Conservation (phyloP, 2,329 filamentous ascomycete species). For the Talaromyces sp. region DNA sequence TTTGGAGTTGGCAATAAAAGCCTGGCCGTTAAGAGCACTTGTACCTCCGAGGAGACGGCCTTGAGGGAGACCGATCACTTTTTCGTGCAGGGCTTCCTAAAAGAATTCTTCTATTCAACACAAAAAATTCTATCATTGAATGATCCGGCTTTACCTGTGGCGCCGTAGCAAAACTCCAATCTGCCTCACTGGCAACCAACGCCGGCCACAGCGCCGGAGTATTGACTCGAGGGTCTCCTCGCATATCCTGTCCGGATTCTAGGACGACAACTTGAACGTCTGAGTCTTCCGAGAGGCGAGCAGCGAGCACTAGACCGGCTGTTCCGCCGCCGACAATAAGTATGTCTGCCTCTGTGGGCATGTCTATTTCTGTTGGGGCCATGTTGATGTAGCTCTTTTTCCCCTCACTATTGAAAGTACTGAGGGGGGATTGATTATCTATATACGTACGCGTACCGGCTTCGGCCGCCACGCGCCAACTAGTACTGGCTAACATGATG, state of each 20-base stretch:
- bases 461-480: too few species aligned
- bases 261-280: slow-evolving; percentile 11
- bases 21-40: slow-evolving; percentile 29
- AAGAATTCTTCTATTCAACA: neutral
- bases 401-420: too few species aligned
- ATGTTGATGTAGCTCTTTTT: too few species aligned
- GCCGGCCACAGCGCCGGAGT: slow-evolving; percentile 9
- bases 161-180: slow-evolving; percentile 9
- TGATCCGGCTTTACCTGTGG: slow-evolving; percentile 9
- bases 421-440: too few species aligned
- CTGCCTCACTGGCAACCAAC: slow-evolving; percentile 7
- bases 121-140: neutral
- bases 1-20: slow-evolving; percentile 18
- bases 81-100: slow-evolving; percentile 13
- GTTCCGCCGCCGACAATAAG: slow-evolving; percentile 11
- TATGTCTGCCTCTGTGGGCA: neutral
- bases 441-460: too few species aligned
- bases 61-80: slow-evolving; percentile 5
- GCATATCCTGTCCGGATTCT: slow-evolving; percentile 13
- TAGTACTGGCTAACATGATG: too few species aligned
- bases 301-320: slow-evolving; percentile 10
- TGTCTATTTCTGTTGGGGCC: too few species aligned
- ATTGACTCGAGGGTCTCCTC: slow-evolving; percentile 12
- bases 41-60: slow-evolving; percentile 19
- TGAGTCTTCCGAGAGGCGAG: slow-evolving; percentile 10